Conservation (phyloP, 257 asterid genomes). For the Lycium ferocissimum region DNA sequence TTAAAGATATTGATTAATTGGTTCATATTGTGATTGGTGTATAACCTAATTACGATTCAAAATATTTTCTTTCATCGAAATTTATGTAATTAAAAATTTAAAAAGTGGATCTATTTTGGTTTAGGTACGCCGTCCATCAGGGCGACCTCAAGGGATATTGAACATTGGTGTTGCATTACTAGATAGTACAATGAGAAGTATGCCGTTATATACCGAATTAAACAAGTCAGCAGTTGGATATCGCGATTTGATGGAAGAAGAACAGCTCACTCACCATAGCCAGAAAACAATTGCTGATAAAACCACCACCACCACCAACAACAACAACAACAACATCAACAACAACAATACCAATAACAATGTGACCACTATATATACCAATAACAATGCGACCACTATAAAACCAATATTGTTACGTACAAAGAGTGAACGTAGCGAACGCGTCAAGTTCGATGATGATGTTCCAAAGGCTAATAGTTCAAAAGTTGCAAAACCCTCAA, state of each 20-base stretch:
- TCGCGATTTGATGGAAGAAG: conserved; percentile 53
- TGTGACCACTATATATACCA: neutral
- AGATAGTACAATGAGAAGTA: conserved; percentile 76
- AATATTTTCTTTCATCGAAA: neutral
- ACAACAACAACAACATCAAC: neutral
- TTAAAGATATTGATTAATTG: neutral
- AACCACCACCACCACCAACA: conserved; percentile 32
- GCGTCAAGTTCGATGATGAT: conserved; percentile 44
- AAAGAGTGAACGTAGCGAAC: conserved; percentile 75
- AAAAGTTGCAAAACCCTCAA: conserved; percentile 40
- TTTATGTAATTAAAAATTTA: neutral
- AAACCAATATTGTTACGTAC: conserved; percentile 58
- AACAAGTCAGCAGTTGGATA: conserved; percentile 33
- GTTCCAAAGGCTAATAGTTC: conserved; percentile 42
- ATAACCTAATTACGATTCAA: neutral
- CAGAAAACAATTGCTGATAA: conserved; percentile 3
- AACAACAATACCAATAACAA: neutral
- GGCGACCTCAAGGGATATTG: conserved; percentile 87
- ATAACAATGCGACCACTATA: conserved; percentile 14
- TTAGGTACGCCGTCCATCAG: conserved; percentile 90
- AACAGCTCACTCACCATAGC: conserved; percentile 22
- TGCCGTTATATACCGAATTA: conserved; percentile 65
- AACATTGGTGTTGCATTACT: conserved; percentile 87
- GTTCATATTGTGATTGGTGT: neutral
- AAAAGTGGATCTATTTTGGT: neutral